These are phyloP conservation scores for Balakata baccata DNA, from an alignment of 345 rosid genomes.

Conservation along the genomic window DNA sequence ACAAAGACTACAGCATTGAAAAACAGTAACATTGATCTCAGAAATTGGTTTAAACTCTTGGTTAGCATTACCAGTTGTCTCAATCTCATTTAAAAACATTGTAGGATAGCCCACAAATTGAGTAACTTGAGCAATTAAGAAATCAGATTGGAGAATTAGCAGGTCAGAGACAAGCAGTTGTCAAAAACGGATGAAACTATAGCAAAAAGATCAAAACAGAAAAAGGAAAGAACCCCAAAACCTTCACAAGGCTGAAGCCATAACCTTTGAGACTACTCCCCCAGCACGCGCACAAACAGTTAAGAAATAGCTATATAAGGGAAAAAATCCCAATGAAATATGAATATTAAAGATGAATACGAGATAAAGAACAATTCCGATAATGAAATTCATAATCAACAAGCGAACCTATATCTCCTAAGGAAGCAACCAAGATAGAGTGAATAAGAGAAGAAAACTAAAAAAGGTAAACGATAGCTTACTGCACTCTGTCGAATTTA, in stretches of 20 bases:
- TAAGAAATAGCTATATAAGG: too few species aligned
- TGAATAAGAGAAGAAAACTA: neutral
- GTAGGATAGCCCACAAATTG: neutral
- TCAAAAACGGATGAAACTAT: neutral
- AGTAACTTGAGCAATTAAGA: too few species aligned
- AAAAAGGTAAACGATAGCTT: conserved; percentile 28
- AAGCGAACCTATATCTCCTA: neutral
- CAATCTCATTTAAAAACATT: conserved; percentile 4
- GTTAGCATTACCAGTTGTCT: neutral
- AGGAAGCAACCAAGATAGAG: neutral
- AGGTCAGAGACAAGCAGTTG: neutral
- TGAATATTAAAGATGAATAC: too few species aligned
- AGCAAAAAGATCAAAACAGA: neutral
- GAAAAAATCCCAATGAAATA: neutral
- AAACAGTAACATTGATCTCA: neutral
- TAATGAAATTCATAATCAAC: neutral
- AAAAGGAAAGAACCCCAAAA: neutral
- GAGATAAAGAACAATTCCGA: neutral
- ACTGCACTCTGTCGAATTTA: conserved; percentile 84
- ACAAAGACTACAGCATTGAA: neutral
- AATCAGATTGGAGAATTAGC: too few species aligned
- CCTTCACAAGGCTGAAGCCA: neutral
- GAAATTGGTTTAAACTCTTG: neutral
- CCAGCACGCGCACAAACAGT: neutral
- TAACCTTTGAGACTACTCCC: neutral